Conservation (phyloP, 2,329 filamentous ascomycete species). For the Aspergillus fructus region DNA sequence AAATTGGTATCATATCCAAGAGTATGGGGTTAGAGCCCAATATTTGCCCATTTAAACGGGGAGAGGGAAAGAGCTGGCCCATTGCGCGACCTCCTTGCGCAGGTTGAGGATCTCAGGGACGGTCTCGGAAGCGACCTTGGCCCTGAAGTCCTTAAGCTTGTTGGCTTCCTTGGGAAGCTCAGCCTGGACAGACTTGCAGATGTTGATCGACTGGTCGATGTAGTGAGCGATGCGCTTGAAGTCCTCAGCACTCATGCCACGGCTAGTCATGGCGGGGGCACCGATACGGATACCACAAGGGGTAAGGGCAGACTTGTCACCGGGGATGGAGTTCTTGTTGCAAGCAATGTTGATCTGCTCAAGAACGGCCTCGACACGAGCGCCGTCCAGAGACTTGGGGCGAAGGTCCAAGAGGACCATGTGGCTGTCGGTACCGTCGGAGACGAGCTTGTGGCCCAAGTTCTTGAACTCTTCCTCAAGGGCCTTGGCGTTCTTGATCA, state of each 20-base stretch:
- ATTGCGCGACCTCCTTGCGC: constrained; percentile 83
- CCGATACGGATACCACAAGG: constrained; percentile 95
- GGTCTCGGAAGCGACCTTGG: constrained; percentile 76
- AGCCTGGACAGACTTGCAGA: constrained; percentile 83
- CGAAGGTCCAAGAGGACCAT: constrained; percentile 91
- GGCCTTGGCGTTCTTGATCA: constrained; percentile 86
- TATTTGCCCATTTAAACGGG: constrained; percentile 50
- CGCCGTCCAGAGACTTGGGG: constrained; percentile 81
- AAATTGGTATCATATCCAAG: constrained; percentile 22
- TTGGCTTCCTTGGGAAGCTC: constrained; percentile 92
- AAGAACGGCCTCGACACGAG: constrained; percentile 89
- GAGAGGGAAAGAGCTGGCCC: constrained; percentile 89
- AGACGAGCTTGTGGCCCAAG: constrained; percentile 80
- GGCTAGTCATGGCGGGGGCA: constrained; percentile 94
- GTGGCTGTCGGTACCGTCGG: constrained; percentile 95
- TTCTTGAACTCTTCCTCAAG: constrained; percentile 72
- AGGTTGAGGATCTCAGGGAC: constrained; percentile 79
- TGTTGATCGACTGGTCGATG: constrained; percentile 84
- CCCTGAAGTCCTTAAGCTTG: constrained; percentile 99
- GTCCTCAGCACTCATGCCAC: constrained; percentile 88
- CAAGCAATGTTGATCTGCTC: constrained; percentile 98
- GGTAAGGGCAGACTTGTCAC: constrained; percentile 94
- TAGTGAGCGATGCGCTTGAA: constrained; percentile 88
- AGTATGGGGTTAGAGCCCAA: constrained; percentile 2
- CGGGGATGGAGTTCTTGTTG: constrained; percentile 99